A percentile compares a stretch with the other conserved stretches of the same genome.
Evolutionary conservation across 176 grass and related monocot species (phyloP).

Genomic region (Zoysia pacifica): DNA sequence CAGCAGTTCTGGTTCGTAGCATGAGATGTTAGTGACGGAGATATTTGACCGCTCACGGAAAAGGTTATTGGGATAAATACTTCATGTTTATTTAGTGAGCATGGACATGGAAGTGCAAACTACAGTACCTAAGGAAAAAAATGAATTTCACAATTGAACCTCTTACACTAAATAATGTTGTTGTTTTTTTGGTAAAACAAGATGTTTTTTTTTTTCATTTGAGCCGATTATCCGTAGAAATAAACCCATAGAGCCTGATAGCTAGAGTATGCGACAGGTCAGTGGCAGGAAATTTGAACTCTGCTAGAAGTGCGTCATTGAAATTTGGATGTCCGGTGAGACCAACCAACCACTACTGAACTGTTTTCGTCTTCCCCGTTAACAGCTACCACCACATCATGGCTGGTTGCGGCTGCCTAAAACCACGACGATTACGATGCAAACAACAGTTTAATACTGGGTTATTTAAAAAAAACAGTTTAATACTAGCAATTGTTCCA

Average conservation of each 20-base stretch:
- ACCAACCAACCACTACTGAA: neutral
- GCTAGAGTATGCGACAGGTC: neutral
- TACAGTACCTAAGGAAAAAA: neutral
- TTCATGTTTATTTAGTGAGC: too few relatives aligned
- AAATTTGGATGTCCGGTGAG: conserved; percentile 18
- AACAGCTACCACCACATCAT: neutral
- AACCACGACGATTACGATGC: conserved; percentile 9
- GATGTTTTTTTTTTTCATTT: too few relatives aligned
- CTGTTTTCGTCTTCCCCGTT: neutral
- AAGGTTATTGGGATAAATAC: neutral
- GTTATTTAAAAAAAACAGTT: too few relatives aligned
- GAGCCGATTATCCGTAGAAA: neutral
- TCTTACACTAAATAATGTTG: neutral
- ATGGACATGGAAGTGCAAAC: too few relatives aligned
- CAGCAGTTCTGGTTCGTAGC: neutral
- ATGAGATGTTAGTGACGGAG: neutral
- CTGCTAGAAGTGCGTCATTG: conserved; percentile 19
- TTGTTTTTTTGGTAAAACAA: neutral
- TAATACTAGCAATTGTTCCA: neutral
- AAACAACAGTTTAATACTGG: neutral
- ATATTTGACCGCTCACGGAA: neutral
- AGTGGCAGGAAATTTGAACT: conserved; percentile 13
- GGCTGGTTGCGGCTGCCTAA: neutral
- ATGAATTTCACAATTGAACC: neutral
- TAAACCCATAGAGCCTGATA: neutral